These are phyloP conservation scores for Aplosporella prunicola DNA, from an alignment of 2,329 filamentous ascomycete genomes.

Conservation along the genomic window DNA sequence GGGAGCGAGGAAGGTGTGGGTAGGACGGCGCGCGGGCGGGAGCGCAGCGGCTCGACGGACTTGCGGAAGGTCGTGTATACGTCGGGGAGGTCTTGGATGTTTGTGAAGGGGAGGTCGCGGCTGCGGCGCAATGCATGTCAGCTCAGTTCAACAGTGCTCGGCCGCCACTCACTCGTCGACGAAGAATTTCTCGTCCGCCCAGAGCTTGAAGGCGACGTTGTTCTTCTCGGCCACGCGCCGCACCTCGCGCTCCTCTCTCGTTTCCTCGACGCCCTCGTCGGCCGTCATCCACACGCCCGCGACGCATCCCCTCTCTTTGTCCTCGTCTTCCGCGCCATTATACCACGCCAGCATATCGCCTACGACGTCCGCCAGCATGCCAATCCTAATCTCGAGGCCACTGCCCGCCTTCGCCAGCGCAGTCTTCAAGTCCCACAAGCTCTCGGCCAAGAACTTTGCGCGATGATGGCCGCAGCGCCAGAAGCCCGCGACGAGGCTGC, in stretches of 20 bases:
- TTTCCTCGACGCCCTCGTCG: slow-evolving; percentile 62
- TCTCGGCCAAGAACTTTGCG: slow-evolving; percentile 62
- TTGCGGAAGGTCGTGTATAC: slow-evolving; percentile 70
- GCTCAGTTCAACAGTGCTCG: background rate
- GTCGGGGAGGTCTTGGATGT: slow-evolving; percentile 55
- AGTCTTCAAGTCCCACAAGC: slow-evolving; percentile 62
- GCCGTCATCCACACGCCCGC: slow-evolving; percentile 64
- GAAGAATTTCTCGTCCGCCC: slow-evolving; percentile 68
- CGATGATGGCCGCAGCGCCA: slow-evolving; percentile 67
- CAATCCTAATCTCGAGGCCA: slow-evolving; percentile 52
- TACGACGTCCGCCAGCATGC: slow-evolving; percentile 51
- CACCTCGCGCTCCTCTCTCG: slow-evolving; percentile 51
- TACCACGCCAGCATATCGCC: slow-evolving; percentile 45
- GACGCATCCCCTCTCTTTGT: slow-evolving; percentile 37
- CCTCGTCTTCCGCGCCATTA: slow-evolving; percentile 11
- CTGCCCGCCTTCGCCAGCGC: slow-evolving; percentile 51
- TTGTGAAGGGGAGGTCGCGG: slow-evolving; percentile 53
- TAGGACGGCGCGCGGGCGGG: slow-evolving; percentile 50
- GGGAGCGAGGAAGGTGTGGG: slow-evolving; percentile 50
- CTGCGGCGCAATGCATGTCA: slow-evolving; percentile 32
- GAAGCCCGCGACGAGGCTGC: slow-evolving; percentile 55
- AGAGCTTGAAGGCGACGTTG: slow-evolving; percentile 53
- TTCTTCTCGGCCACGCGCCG: slow-evolving; percentile 43
- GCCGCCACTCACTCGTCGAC: slow-evolving; percentile 60
- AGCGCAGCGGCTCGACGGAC: slow-evolving; percentile 58